Conservation (phyloP, 805 yeast genomes). For the Metschnikowia henanensis region DNA sequence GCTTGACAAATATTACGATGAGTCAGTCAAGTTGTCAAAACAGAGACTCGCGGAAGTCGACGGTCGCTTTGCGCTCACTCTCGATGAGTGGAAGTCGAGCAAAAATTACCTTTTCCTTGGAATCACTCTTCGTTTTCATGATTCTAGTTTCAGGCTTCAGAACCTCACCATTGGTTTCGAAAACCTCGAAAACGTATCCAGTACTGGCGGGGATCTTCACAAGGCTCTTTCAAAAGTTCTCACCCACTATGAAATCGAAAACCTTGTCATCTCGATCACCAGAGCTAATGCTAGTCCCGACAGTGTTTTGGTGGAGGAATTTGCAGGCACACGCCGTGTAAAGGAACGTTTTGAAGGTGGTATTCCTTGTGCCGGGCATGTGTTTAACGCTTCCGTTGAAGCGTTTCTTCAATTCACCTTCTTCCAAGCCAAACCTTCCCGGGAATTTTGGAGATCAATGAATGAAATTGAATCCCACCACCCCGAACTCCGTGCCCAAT, state of each 20-base stretch:
- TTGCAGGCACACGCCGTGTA: not conserved
- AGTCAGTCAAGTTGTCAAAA: not conserved
- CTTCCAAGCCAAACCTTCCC: not conserved
- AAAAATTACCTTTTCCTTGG: not conserved
- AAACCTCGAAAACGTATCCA: not conserved
- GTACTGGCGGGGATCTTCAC: too few species aligned
- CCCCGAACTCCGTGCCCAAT: not conserved
- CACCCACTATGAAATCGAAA: not conserved
- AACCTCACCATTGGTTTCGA: not conserved
- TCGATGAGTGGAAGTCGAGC: not conserved
- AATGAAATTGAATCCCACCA: not conserved
- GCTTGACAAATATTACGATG: not conserved
- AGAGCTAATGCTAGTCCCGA: not conserved
- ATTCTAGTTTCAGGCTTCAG: not conserved
- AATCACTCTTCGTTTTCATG: not conserved
- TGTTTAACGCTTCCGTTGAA: constrained; percentile 3
- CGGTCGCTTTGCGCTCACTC: not conserved
- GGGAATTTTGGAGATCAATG: not conserved
- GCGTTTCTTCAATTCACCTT: constrained; percentile 1
- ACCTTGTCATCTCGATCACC: constrained; percentile 1
- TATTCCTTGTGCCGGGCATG: constrained; percentile 4
- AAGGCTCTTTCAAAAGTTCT: too few species aligned
- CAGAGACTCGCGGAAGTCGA: not conserved
- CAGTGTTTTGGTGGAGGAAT: not conserved
- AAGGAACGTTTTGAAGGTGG: constrained; percentile 1